phyloP scores from a whole-genome alignment of 23 red algal genomes.

The Gracilaria domingensis region DNA sequence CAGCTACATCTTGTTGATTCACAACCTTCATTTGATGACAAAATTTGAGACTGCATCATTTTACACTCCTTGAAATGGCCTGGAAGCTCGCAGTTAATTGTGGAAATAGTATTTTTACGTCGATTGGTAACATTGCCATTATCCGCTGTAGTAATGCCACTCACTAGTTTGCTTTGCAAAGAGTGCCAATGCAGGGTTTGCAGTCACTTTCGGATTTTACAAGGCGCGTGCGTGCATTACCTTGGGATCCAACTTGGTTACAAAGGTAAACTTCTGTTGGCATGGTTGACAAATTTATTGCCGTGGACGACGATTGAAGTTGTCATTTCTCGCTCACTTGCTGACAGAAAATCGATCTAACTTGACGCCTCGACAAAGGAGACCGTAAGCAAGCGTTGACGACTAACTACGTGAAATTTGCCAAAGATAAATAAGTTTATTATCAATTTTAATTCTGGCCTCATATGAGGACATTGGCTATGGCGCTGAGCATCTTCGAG shows the following conservation, averaged over 20 bases:
- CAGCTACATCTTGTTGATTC: too few relatives aligned
- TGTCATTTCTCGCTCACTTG: too few relatives aligned
- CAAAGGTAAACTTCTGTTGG: not conserved
- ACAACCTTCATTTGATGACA: not conserved
- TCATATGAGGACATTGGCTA: too few relatives aligned
- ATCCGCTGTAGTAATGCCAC: not conserved
- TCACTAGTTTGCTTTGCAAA: not conserved
- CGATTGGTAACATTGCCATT: not conserved
- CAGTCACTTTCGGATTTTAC: not conserved
- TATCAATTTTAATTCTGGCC: too few relatives aligned
- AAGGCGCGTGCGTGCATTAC: not conserved
- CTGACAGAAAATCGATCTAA: too few relatives aligned
- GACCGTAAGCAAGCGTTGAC: too few relatives aligned
- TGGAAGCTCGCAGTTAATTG: not conserved
- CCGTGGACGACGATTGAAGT: too few relatives aligned
- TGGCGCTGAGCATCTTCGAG: too few relatives aligned
- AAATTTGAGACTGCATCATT: not conserved
- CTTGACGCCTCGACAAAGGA: too few relatives aligned
- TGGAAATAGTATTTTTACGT: not conserved
- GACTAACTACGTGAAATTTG: too few relatives aligned
- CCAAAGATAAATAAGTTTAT: too few relatives aligned
- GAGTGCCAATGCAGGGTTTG: not conserved
- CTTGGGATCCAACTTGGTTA: not conserved
- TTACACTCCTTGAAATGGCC: not conserved
- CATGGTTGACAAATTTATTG: not conserved